These are phyloP conservation scores for Colletotrichum liaoningense DNA, from an alignment of 2,329 filamentous ascomycete genomes.

Conservation along the genomic window DNA sequence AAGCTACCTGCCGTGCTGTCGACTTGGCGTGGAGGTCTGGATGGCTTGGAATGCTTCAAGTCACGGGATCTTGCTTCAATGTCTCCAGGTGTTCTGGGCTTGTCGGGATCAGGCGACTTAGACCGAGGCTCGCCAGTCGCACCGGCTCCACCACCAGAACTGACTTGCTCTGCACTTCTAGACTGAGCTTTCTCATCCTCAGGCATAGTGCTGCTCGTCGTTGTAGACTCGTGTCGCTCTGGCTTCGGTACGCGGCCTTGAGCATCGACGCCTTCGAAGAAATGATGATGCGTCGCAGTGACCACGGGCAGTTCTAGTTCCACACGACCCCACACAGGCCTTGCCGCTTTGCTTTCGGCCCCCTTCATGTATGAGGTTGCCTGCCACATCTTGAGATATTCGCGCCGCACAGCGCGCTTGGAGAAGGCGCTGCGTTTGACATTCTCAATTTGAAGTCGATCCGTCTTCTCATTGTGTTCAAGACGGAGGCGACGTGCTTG, in stretches of 20 bases:
- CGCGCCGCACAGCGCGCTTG: constrained; percentile 56
- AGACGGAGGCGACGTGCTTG: constrained; percentile 34
- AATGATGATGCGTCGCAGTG: constrained; percentile 47
- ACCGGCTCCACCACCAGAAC: not conserved
- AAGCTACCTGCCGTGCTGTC: no score
- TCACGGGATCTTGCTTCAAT: not conserved
- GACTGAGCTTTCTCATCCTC: not conserved
- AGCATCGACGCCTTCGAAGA: constrained; percentile 61
- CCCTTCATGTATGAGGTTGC: constrained; percentile 54
- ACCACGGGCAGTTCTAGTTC: constrained; percentile 44
- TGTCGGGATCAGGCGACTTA: not conserved
- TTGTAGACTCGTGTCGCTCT: not conserved
- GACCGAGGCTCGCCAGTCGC: not conserved
- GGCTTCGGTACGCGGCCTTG: constrained; percentile 37
- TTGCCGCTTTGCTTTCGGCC: constrained; percentile 42
- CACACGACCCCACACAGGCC: constrained; percentile 59
- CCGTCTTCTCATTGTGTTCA: not conserved
- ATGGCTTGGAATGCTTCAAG: no score
- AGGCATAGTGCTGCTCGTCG: not conserved
- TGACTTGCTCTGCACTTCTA: not conserved
- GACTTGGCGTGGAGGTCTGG: no score
- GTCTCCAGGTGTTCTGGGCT: not conserved
- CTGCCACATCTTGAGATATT: constrained; percentile 60
- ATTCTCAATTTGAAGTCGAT: no score
- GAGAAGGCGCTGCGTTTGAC: constrained; percentile 17